These are phyloP conservation scores for Sporothrix euskadiensis DNA, from an alignment of 2,329 filamentous ascomycete genomes.

Conservation along the genomic window DNA sequence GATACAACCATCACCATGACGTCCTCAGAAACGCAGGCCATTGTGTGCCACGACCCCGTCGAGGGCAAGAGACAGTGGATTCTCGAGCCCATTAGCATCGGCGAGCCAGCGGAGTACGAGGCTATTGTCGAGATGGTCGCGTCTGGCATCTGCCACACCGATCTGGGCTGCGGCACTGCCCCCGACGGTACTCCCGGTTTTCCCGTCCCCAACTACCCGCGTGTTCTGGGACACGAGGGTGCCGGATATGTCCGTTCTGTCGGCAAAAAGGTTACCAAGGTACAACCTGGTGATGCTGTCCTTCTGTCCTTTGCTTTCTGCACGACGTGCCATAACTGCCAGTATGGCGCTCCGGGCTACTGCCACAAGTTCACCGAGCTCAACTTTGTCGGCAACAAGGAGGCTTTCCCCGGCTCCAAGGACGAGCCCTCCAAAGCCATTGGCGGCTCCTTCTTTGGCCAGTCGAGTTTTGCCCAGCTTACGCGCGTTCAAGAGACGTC, in stretches of 20 bases:
- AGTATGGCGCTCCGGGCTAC: not conserved
- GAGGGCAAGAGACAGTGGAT: not conserved
- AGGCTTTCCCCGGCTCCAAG: not conserved
- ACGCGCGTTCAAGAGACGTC: not conserved
- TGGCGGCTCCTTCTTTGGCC: not conserved
- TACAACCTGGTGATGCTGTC: not conserved
- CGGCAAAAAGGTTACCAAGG: conserved; percentile 1
- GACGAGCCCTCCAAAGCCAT: not conserved
- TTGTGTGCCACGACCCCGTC: conserved; percentile 5
- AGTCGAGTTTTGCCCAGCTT: not conserved
- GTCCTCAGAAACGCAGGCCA: not conserved
- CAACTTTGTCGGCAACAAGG: not conserved
- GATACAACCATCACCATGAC: not conserved
- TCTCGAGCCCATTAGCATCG: not conserved
- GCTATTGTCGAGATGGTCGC: conserved; percentile 1
- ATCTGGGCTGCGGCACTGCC: not conserved
- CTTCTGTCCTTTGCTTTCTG: not conserved
- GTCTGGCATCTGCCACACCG: not conserved
- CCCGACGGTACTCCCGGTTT: not conserved
- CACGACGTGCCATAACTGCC: not conserved
- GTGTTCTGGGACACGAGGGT: conserved; percentile 4
- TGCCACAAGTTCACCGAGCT: conserved; percentile 11
- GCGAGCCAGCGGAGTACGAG: not conserved
- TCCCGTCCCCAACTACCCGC: not conserved
- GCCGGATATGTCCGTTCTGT: not conserved